phyloP scores from a whole-genome alignment of 164 flowering plant species.

The Brasenia schreberi region DNA sequence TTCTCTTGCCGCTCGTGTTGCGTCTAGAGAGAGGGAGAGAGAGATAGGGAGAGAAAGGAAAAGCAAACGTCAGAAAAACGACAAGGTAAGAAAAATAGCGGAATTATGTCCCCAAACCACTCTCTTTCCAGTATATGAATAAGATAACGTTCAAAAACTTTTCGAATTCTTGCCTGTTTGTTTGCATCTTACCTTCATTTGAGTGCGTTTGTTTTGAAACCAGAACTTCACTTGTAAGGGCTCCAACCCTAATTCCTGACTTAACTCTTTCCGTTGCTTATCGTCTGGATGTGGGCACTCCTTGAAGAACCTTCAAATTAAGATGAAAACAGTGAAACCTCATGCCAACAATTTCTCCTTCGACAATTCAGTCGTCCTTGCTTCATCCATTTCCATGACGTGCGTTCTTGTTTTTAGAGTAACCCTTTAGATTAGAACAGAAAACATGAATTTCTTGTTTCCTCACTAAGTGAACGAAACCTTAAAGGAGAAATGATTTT shows the following conservation, averaged over 20 bases:
- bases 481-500: too few relatives aligned
- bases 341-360: background rate
- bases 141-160: background rate
- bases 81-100: background rate
- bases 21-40: slow-evolving; percentile 23
- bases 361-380: background rate
- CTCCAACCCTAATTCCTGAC: slow-evolving; percentile 62
- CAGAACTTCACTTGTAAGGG: slow-evolving; percentile 90
- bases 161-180: background rate
- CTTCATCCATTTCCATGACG: background rate
- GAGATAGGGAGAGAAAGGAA: background rate
- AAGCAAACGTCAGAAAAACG: too few relatives aligned
- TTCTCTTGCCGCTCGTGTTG: slow-evolving; percentile 85
- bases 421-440: too few relatives aligned
- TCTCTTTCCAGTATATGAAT: too few relatives aligned
- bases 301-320: slow-evolving; percentile 52
- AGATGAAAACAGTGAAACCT: too few relatives aligned
- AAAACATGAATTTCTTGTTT: too few relatives aligned
- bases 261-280: slow-evolving; percentile 83
- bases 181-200: slow-evolving; percentile 60
- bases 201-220: slow-evolving; percentile 97
- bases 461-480: too few relatives aligned
- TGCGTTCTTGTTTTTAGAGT: too few relatives aligned
- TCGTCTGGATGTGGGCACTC: slow-evolving; percentile 96
- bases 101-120: too few relatives aligned